Conservation (phyloP, 2,329 filamentous ascomycete species). For the Ceratocystis eucalypticola region DNA sequence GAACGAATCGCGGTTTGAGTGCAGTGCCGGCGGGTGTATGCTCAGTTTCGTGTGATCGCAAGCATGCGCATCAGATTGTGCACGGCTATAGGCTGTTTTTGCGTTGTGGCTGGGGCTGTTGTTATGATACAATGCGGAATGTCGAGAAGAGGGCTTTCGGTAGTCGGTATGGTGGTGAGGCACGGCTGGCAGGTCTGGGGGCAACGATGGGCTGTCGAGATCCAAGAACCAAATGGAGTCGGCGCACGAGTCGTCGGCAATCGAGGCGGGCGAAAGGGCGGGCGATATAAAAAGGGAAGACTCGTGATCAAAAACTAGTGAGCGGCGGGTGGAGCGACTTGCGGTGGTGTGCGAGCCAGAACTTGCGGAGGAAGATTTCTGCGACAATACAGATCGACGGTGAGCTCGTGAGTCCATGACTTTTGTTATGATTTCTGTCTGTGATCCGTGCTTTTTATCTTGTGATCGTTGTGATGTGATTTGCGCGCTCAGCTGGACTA, state of each 20-base stretch:
- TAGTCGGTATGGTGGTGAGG: not conserved
- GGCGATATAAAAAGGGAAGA: constrained; percentile 19
- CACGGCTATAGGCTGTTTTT: not conserved
- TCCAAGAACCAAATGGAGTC: constrained; percentile 14
- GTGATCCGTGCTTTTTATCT: constrained; percentile 2
- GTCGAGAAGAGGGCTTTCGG: not conserved
- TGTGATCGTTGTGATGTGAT: not conserved
- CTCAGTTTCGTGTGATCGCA: not conserved
- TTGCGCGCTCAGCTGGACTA: constrained; percentile 1
- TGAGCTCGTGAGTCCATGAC: constrained; percentile 5
- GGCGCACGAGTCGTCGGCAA: constrained; percentile 10
- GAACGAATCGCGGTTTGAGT: constrained; percentile 34
- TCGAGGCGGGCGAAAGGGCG: constrained; percentile 12
- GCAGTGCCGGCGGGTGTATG: not conserved
- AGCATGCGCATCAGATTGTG: not conserved
- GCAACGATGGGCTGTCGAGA: constrained; percentile 1
- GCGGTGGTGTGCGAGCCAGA: constrained; percentile 5
- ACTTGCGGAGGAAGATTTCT: constrained; percentile 13
- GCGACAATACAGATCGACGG: constrained; percentile 15
- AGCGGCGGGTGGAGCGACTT: constrained; percentile 10
- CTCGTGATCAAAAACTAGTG: constrained; percentile 18
- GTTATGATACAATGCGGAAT: not conserved
- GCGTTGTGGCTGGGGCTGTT: not conserved
- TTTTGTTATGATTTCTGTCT: not conserved
- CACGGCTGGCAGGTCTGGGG: not conserved